Conservation (phyloP, 2,329 filamentous ascomycete species). For the Fusarium drepaniforme region DNA sequence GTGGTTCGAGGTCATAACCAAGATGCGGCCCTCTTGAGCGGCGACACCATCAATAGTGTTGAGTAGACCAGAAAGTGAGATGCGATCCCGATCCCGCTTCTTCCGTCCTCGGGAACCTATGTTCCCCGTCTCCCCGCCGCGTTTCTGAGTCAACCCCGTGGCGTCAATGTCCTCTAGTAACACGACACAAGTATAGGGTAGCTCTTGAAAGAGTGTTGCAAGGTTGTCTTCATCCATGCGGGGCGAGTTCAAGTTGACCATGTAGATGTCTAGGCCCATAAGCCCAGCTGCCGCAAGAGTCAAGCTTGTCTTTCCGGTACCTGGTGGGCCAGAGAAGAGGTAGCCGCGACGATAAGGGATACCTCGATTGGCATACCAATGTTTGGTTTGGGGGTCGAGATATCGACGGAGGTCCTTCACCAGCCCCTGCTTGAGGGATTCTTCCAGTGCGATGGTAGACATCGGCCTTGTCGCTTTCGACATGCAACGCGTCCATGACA, state of each 20-base stretch:
- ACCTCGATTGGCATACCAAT: slow-evolving; percentile 33
- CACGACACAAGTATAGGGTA: slow-evolving; percentile 21
- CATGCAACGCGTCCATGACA: slow-evolving; percentile 28
- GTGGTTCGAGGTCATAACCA: slow-evolving; percentile 79
- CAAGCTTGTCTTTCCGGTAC: slow-evolving; percentile 36
- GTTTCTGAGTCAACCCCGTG: slow-evolving; percentile 9
- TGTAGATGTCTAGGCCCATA: slow-evolving; percentile 33
- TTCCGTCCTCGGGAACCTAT: background rate
- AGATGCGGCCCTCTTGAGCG: slow-evolving; percentile 73
- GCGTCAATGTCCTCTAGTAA: slow-evolving; percentile 33
- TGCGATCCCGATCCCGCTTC: slow-evolving; percentile 11
- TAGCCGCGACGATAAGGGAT: slow-evolving; percentile 38
- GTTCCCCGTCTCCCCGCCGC: background rate
- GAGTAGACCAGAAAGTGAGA: slow-evolving; percentile 69
- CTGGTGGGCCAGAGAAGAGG: slow-evolving; percentile 35
- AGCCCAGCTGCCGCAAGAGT: slow-evolving; percentile 27
- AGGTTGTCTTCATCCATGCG: slow-evolving; percentile 25
- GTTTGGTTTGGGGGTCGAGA: slow-evolving; percentile 25
- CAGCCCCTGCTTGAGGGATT: slow-evolving; percentile 23
- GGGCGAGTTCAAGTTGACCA: slow-evolving; percentile 23
- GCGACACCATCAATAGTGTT: slow-evolving; percentile 78
- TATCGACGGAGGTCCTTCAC: slow-evolving; percentile 31
- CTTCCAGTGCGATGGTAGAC: slow-evolving; percentile 31
- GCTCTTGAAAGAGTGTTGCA: slow-evolving; percentile 4
- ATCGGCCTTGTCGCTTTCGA: slow-evolving; percentile 30